Conservation (phyloP, 805 yeast genomes). For the Metschnikowia lochheadii region DNA sequence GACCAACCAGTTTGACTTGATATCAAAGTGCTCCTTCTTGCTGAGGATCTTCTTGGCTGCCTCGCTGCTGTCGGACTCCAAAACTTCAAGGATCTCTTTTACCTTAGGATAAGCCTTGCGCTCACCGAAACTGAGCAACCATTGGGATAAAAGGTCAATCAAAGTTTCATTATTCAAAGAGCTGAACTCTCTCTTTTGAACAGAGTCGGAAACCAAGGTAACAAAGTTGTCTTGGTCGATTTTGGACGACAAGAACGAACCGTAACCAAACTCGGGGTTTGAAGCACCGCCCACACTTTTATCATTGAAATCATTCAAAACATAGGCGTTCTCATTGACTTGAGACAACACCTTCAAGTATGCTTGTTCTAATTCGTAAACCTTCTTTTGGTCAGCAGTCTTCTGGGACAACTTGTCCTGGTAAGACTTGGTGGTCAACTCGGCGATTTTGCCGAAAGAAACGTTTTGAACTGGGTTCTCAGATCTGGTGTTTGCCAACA, state of each 20-base stretch:
- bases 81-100: constrained; percentile 32
- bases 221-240: constrained; percentile 48
- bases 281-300: constrained; percentile 41
- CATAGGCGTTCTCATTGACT: constrained; percentile 50
- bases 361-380: constrained; percentile 61
- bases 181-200: constrained; percentile 42
- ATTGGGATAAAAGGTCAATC: constrained; percentile 57
- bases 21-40: constrained; percentile 42
- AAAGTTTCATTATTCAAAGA: constrained; percentile 45
- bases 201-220: constrained; percentile 41
- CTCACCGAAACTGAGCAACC: constrained; percentile 56
- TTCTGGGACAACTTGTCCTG: constrained; percentile 19
- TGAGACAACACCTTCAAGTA: constrained; percentile 74
- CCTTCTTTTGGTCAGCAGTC: constrained; percentile 43
- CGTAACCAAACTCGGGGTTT: constrained; percentile 86
- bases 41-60: constrained; percentile 45
- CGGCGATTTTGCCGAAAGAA: constrained; percentile 48
- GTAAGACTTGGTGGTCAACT: constrained; percentile 26
- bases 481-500: constrained; percentile 50
- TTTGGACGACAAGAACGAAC: constrained; percentile 59
- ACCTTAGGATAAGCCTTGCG: constrained; percentile 27
- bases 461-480: constrained; percentile 59
- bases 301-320: constrained; percentile 57
- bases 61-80: constrained; percentile 39
- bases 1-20: constrained; percentile 70